These are phyloP conservation scores for Boletellus sp. DNA, from an alignment of 1,284 basidiomycete species.

Conservation along the genomic window DNA sequence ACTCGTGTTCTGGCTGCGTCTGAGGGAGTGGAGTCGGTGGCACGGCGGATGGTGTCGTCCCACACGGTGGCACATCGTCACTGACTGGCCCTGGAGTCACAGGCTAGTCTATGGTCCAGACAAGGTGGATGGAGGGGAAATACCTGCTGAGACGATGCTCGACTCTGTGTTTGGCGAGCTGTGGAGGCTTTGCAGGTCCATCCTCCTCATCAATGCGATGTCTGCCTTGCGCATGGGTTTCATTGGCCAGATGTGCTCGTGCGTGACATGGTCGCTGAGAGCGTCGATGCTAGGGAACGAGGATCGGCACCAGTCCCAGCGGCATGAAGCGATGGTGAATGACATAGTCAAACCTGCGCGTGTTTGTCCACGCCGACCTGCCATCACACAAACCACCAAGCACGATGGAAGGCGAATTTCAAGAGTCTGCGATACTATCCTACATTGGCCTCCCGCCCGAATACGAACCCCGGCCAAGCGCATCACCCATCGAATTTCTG, in stretches of 20 bases:
- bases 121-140: background rate
- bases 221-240: conserved; percentile 33
- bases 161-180: conserved; percentile 23
- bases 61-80: background rate
- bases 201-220: conserved; percentile 29
- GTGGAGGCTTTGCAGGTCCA: conserved; percentile 36
- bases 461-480: conserved; percentile 57
- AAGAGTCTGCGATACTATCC: conserved; percentile 44
- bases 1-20: conserved; percentile 1
- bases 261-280: conserved; percentile 44
- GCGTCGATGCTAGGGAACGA: conserved; percentile 37
- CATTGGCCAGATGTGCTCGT: conserved; percentile 43
- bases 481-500: conserved; percentile 62
- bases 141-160: conserved; percentile 20
- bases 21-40: background rate
- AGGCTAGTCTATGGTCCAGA: conserved; percentile 4
- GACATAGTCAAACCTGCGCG: conserved; percentile 1
- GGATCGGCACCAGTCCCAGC: conserved; percentile 49
- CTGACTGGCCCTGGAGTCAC: conserved; percentile 10
- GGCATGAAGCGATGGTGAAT: conserved; percentile 28
- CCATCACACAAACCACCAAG: background rate
- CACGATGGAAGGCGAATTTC: conserved; percentile 31
- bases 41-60: conserved; percentile 3
- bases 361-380: conserved; percentile 27
- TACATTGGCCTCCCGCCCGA: conserved; percentile 61